Percentiles rank a stretch among this genome's conserved stretches.
These are phyloP conservation scores for Emiliania huxleyi DNA, from an alignment of 78 protist genomes.

Conservation along the genomic window DNA sequence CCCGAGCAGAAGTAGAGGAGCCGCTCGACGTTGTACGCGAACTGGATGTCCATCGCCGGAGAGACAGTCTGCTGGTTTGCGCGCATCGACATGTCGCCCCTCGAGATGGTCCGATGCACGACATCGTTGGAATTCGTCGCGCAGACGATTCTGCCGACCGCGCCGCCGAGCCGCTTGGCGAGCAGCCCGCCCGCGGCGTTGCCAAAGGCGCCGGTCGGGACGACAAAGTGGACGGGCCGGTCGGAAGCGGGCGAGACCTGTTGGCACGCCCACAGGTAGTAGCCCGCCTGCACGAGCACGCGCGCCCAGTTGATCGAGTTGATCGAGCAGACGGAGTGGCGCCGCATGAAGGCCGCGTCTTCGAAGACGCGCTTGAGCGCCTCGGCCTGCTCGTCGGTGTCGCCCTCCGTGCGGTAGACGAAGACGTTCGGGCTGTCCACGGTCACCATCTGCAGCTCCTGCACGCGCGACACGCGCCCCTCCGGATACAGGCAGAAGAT, in stretches of 20 bases:
- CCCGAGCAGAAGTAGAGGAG: not conserved
- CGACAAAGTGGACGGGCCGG: not conserved
- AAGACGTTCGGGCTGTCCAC: not conserved
- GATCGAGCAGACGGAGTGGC: not conserved
- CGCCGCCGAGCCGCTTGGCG: not conserved
- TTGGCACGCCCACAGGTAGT: not conserved
- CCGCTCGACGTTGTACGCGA: not conserved
- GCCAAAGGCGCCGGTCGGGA: slow-evolving; percentile 1
- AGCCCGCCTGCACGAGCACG: not conserved
- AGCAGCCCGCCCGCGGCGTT: not conserved
- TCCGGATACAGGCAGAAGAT: slow-evolving; percentile 45
- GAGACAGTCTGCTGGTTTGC: not conserved
- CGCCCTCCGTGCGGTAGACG: not conserved
- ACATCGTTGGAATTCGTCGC: not conserved
- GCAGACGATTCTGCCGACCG: not conserved
- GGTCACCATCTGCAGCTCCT: not conserved
- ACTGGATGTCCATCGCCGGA: not conserved
- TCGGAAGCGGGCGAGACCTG: not conserved
- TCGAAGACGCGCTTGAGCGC: not conserved
- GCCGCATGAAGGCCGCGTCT: not conserved
- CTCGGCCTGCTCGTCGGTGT: not conserved
- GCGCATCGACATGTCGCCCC: not conserved
- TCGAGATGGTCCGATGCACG: not conserved
- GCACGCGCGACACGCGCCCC: slow-evolving; percentile 2
- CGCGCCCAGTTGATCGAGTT: slow-evolving; percentile 19